Conservation (phyloP, 2,329 filamentous ascomycete genomes). For the Orbilia oligospora region DNA sequence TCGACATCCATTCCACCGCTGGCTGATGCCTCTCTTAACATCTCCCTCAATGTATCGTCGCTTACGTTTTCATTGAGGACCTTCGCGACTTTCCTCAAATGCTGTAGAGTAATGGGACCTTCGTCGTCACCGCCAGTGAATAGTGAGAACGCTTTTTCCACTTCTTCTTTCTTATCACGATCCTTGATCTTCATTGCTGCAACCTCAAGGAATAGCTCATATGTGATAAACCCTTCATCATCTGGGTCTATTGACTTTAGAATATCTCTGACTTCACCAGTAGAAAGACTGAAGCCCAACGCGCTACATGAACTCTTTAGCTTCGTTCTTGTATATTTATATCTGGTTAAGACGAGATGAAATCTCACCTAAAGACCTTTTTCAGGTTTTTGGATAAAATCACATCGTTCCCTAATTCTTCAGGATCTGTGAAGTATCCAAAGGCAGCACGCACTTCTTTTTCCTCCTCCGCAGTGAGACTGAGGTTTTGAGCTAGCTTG, state of each 20-base stretch:
- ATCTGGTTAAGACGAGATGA: constrained; percentile 16
- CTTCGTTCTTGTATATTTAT: neutral
- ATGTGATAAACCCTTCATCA: constrained; percentile 81
- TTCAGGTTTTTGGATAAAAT: constrained; percentile 78
- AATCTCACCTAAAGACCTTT: constrained; percentile 77
- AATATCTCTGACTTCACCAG: constrained; percentile 81
- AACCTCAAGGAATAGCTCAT: constrained; percentile 86
- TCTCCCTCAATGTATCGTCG: constrained; percentile 88
- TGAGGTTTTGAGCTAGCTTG: constrained; percentile 58
- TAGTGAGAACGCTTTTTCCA: constrained; percentile 84
- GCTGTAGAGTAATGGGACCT: constrained; percentile 81
- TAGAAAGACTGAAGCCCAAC: constrained; percentile 79
- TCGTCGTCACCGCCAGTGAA: constrained; percentile 76
- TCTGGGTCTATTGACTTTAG: constrained; percentile 86
- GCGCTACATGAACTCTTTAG: constrained; percentile 72
- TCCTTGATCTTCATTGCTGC: constrained; percentile 84
- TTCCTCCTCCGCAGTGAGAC: constrained; percentile 50
- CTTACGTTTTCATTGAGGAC: constrained; percentile 86
- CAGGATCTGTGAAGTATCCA: constrained; percentile 65
- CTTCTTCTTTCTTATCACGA: constrained; percentile 76
- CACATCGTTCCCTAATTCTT: constrained; percentile 76
- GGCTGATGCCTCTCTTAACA: constrained; percentile 93
- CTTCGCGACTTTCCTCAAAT: constrained; percentile 83
- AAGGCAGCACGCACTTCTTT: constrained; percentile 51
- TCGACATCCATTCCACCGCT: constrained; percentile 79